Percentiles rank a stretch among this genome's conserved stretches.
Conservation (phyloP, 495 filamentous ascomycete species). For the Trichoderma asperelloides region DNA sequence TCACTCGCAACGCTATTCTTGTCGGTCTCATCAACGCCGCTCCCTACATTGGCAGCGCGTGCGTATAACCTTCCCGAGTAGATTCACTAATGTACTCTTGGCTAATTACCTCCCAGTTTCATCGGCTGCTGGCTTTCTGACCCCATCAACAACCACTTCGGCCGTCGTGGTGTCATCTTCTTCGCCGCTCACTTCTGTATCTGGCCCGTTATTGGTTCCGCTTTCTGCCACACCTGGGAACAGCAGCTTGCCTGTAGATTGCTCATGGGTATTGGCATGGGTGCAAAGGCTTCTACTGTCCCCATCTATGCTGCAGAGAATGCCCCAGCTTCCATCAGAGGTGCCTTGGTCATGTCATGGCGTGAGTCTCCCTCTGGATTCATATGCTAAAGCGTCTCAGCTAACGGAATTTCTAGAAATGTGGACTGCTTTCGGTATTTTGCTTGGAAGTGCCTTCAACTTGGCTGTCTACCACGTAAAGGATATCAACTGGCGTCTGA, state of each 20-base stretch:
- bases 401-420: slow-evolving; percentile 36
- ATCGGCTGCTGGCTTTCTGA: slow-evolving; percentile 63
- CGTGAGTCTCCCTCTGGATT: slow-evolving; percentile 26
- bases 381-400: not conserved
- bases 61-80: not conserved
- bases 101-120: slow-evolving; percentile 14
- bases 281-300: slow-evolving; percentile 49
- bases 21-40: slow-evolving; percentile 44
- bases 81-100: not conserved
- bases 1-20: slow-evolving; percentile 41
- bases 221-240: slow-evolving; percentile 52
- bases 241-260: slow-evolving; percentile 55
- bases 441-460: slow-evolving; percentile 63
- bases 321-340: slow-evolving; percentile 62
- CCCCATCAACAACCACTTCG: slow-evolving; percentile 57
- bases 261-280: slow-evolving; percentile 66
- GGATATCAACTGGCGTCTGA: slow-evolving; percentile 62
- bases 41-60: slow-evolving; percentile 41
- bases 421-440: slow-evolving; percentile 78
- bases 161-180: slow-evolving; percentile 62
- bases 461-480: slow-evolving; percentile 50
- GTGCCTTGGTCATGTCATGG: slow-evolving; percentile 78
- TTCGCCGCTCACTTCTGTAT: slow-evolving; percentile 55
- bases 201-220: slow-evolving; percentile 54
- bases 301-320: slow-evolving; percentile 75